These are phyloP conservation scores for Schizochytrium sp. DNA, from an alignment of 108 stramenopile genomes.

Conservation along the genomic window DNA sequence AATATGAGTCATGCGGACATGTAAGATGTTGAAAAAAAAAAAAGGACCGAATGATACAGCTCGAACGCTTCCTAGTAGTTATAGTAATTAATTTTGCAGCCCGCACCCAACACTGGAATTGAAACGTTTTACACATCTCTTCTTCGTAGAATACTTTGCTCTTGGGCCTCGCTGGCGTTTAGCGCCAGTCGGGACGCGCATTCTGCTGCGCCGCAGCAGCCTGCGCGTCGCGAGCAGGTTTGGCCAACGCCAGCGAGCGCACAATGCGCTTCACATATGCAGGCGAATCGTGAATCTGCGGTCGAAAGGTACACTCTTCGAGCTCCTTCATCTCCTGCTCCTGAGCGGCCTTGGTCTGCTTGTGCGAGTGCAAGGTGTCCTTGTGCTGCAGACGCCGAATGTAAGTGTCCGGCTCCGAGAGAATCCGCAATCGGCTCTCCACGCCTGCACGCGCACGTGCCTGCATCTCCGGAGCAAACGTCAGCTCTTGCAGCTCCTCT, in stretches of 20 bases:
- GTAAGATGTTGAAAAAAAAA: too few relatives aligned
- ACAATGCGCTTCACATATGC: conserved; percentile 42
- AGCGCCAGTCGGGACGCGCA: background rate
- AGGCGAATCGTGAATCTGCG: conserved; percentile 41
- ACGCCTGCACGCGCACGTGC: conserved; percentile 18
- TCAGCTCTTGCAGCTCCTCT: conserved; percentile 35
- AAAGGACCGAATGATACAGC: too few relatives aligned
- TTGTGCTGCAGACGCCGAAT: conserved; percentile 32
- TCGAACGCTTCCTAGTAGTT: too few relatives aligned
- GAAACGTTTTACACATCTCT: background rate
- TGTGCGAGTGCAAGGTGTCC: conserved; percentile 12
- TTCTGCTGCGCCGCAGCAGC: background rate
- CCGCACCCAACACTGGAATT: background rate
- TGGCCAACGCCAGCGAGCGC: conserved; percentile 24
- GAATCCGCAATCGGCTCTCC: conserved; percentile 30
- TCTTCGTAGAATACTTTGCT: background rate
- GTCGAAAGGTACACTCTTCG: conserved; percentile 47
- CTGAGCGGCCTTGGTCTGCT: background rate
- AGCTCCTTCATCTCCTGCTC: conserved; percentile 36
- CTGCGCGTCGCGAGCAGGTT: background rate
- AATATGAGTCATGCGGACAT: too few relatives aligned
- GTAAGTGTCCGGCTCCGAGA: conserved; percentile 40
- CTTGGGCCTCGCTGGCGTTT: background rate
- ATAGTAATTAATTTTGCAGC: too few relatives aligned
- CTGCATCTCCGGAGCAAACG: conserved; percentile 37